phyloP scores from a whole-genome alignment of 2,329 filamentous ascomycete species.

The Gaeumannomyces sp. region DNA sequence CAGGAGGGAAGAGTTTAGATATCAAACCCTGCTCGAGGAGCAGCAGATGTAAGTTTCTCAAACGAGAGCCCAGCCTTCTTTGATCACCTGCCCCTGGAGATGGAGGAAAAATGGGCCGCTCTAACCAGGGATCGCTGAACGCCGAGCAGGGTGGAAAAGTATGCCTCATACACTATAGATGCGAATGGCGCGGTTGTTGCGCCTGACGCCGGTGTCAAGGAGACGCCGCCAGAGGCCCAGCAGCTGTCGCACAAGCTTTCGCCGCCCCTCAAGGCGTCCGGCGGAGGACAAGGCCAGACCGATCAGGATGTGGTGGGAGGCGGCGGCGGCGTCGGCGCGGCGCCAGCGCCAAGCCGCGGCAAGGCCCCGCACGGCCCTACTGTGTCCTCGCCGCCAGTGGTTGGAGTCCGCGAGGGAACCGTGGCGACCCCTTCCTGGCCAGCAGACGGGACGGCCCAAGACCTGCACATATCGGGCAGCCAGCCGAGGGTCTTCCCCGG shows the following conservation, averaged over 20 bases:
- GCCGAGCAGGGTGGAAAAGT: constrained; percentile 3
- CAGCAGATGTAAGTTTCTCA: constrained; percentile 63
- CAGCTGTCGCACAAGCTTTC: background rate
- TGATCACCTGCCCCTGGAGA: background rate
- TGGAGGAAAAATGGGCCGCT: background rate
- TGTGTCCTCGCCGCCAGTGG: background rate
- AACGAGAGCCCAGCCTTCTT: background rate
- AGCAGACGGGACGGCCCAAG: constrained; percentile 13
- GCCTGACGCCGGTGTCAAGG: constrained; percentile 10
- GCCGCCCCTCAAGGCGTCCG: background rate
- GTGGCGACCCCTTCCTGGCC: background rate
- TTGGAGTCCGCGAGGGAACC: background rate
- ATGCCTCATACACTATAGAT: background rate
- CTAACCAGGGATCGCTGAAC: background rate
- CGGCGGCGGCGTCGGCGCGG: too few relatives aligned
- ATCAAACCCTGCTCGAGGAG: constrained; percentile 81
- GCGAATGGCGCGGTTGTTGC: background rate
- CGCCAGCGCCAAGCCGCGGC: background rate
- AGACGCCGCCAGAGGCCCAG: background rate
- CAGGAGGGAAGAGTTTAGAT: constrained; percentile 80
- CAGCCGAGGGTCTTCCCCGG: constrained; percentile 70
- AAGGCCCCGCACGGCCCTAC: background rate
- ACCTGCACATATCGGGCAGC: constrained; percentile 45
- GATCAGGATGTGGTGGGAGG: background rate
- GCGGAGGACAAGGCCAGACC: background rate